These are phyloP conservation scores for Cercospora nicotianae DNA, from an alignment of 2,329 filamentous ascomycete species.

Conservation along the genomic window DNA sequence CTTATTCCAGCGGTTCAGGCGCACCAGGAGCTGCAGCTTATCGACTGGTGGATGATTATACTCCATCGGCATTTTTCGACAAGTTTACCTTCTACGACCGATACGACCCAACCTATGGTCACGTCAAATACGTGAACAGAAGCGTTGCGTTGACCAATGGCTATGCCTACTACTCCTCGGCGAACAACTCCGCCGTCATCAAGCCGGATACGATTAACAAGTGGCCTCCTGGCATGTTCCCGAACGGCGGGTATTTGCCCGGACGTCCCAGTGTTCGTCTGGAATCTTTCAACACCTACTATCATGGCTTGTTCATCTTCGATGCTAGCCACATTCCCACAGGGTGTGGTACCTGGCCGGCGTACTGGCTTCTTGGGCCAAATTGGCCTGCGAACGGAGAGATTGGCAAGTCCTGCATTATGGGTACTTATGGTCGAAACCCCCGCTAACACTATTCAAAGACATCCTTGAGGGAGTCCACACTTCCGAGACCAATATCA, in stretches of 20 bases:
- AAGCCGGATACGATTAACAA: conserved; percentile 43
- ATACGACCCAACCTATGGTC: conserved; percentile 37
- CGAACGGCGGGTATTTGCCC: background rate
- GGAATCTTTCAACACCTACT: conserved; percentile 41
- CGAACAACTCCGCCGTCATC: conserved; percentile 33
- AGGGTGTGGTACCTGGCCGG: conserved; percentile 45
- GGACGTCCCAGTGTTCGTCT: conserved; percentile 40
- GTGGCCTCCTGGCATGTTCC: conserved; percentile 42
- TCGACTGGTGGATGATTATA: conserved; percentile 37
- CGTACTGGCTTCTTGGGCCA: conserved; percentile 51
- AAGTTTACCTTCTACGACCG: conserved; percentile 40
- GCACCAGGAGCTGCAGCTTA: conserved; percentile 34
- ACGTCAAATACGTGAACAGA: conserved; percentile 46
- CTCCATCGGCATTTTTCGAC: conserved; percentile 36
- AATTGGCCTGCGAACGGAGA: conserved; percentile 41
- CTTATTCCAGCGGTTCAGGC: conserved; percentile 33
- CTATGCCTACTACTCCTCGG: conserved; percentile 28
- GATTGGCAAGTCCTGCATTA: conserved; percentile 29
- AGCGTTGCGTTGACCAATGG: conserved; percentile 39
- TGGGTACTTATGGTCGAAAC: background rate
- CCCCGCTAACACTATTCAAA: conserved; percentile 29
- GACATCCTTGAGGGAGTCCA: conserved; percentile 43
- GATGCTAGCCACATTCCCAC: conserved; percentile 43
- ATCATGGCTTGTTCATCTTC: conserved; percentile 42
- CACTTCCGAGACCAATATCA: conserved; percentile 30